Evolutionary conservation across 2,329 filamentous ascomycete genomes (phyloP), one percentile per base, ranked within the genome.

Genomic region (Gremmenia infestans): DNA sequence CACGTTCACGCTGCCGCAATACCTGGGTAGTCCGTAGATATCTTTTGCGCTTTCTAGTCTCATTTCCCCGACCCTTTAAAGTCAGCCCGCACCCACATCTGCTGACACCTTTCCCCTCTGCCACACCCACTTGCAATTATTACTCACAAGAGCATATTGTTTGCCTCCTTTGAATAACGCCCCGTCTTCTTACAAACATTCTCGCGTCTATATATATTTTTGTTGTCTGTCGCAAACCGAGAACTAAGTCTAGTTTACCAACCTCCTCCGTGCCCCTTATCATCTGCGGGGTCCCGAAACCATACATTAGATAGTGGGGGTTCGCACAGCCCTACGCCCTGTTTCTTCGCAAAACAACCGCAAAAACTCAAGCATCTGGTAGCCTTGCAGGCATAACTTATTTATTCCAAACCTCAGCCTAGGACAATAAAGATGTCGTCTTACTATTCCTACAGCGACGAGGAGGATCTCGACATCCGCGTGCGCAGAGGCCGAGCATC

Each of bases 401-500:
- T 32, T 15, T n/a, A 45, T 32, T 17, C 6, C 43, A 51, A 53
- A 35, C 60, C 45, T 56, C 53, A 32, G 17, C 42, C 22, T 22
- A 5, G 4, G n/a, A 19, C 42, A 12, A 62, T 28, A 60, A 12
- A 62, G 32, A 60, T 60, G 61, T 72, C 66, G 48, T 51, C 45
- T 60, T 76, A 76, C 65, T 79, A 76, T 14, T 47, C 45, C 63
- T 74, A 77, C 54, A 76, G 79, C 60, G 79, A 83, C 32, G 80
- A 83, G 36, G 80, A 82, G 32, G 81, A 84, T 48, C 64, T 81
- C 50, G 77, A 83, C 63, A 74, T 83, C 61, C 78, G 71, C 46
- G 68, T 81, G 58, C 72, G 72, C 52, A 72, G 67, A 55, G 74
- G 73, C 39, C 59, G 63, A 9, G 19, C 50, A 5, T 50, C 53